Conservation (phyloP, 306 rosid genomes). For the Nissolia schottii region DNA sequence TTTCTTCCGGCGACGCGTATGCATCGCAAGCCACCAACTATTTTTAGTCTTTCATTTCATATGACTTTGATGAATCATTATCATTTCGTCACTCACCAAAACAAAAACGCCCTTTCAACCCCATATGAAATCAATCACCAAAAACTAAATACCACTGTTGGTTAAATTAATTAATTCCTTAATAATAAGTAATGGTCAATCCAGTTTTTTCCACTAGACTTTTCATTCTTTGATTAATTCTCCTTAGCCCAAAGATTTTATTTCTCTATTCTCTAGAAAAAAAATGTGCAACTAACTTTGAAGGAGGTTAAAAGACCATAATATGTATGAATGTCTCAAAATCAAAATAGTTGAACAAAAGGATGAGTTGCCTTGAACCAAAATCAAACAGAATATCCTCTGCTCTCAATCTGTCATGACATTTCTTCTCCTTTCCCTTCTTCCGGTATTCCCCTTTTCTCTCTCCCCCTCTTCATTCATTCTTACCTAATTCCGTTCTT, state of each 20-base stretch:
- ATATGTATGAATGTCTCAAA: slow-evolving; percentile 12
- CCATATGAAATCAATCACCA: background rate
- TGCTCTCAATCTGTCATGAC: slow-evolving; percentile 23
- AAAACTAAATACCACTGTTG: background rate
- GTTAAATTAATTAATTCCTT: background rate
- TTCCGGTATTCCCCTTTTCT: slow-evolving; percentile 34
- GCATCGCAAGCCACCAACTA: background rate
- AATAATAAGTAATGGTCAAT: background rate
- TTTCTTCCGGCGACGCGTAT: slow-evolving; percentile 32
- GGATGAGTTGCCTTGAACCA: slow-evolving; percentile 31
- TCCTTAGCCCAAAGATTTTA: background rate
- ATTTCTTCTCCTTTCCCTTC: slow-evolving; percentile 23
- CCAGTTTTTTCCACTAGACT: background rate
- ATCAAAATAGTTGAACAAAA: slow-evolving; percentile 31
- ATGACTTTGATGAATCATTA: background rate
- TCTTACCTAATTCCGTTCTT: background rate
- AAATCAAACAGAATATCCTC: slow-evolving; percentile 33
- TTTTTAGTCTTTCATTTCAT: background rate
- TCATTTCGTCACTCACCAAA: slow-evolving; percentile 1
- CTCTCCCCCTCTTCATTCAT: slow-evolving; percentile 8
- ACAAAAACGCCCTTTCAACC: background rate
- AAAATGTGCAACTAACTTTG: background rate
- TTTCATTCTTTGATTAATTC: background rate
- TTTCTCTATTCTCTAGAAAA: background rate
- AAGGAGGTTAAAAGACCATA: background rate